phyloP scores from a whole-genome alignment of 257 asterid genomes.

The Solanum habrochaites region DNA sequence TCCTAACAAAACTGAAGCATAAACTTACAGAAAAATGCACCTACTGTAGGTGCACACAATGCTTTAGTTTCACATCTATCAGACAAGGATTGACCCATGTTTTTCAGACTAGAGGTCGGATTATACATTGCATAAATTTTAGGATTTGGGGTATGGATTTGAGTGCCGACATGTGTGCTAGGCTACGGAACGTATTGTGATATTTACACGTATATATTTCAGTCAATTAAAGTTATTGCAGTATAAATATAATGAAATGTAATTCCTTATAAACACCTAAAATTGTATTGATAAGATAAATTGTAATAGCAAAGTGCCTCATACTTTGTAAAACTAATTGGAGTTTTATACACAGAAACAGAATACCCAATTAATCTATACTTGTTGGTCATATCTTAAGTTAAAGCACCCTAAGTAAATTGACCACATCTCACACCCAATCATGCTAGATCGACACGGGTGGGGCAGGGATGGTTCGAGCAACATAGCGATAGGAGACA shows the following conservation, averaged over 20 bases:
- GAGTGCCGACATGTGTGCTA: not conserved
- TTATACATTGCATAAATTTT: not conserved
- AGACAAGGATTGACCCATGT: not conserved
- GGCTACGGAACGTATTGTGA: not conserved
- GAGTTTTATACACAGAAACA: not conserved
- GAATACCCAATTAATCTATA: not conserved
- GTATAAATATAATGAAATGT: not conserved
- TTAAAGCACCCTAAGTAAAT: not conserved
- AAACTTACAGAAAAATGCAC: not conserved
- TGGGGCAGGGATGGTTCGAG: not conserved
- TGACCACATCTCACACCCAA: not conserved
- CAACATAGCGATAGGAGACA: not conserved
- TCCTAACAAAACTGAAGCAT: not conserved
- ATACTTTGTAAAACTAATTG: not conserved
- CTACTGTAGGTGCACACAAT: not conserved
- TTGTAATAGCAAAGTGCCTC: not conserved
- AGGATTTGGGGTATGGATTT: not conserved
- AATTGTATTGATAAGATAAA: not conserved
- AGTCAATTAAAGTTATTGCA: not conserved
- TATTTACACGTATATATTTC: not conserved
- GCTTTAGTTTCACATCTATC: not conserved
- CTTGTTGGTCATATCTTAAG: not conserved
- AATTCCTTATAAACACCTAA: not conserved
- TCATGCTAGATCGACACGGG: not conserved
- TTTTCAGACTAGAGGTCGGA: not conserved